Percentiles rank a stretch among this genome's conserved stretches.
These are phyloP conservation scores for Viola odorata DNA, from an alignment of 345 rosid species.

Conservation along the genomic window DNA sequence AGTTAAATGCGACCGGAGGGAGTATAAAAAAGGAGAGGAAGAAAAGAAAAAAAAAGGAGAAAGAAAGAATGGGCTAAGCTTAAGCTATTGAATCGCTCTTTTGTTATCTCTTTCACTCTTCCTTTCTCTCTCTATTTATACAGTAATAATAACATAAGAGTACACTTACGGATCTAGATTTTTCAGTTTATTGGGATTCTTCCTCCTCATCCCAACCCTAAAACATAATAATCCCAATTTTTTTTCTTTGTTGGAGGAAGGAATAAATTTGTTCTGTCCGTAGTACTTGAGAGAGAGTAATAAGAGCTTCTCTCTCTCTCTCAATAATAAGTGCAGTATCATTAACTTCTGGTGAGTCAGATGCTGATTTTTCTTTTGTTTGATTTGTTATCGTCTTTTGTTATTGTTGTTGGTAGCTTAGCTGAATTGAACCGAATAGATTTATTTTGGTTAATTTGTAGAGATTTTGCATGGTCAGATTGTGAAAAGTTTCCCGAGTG, in stretches of 20 bases:
- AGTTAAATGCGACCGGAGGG: too few relatives aligned
- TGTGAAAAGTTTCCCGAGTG: not conserved
- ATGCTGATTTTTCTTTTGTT: not conserved
- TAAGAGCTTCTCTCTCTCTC: constrained; percentile 2
- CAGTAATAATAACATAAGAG: not conserved
- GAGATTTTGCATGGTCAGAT: not conserved
- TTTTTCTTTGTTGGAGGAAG: not conserved
- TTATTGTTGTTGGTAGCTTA: not conserved
- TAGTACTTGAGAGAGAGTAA: not conserved
- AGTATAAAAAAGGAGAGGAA: not conserved
- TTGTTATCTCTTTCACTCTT: too few relatives aligned
- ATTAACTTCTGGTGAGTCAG: not conserved
- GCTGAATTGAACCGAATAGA: not conserved
- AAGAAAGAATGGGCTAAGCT: not conserved
- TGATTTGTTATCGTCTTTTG: not conserved
- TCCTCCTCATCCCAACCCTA: not conserved
- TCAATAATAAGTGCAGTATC: not conserved
- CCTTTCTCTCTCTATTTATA: not conserved
- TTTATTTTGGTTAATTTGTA: not conserved
- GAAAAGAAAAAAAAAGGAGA: not conserved
- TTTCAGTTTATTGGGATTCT: too few relatives aligned
- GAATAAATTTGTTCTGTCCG: not conserved
- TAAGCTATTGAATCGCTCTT: constrained; percentile 26
- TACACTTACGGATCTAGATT: too few relatives aligned
- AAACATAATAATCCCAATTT: not conserved